A percentile compares a stretch with the other conserved stretches of the same genome.
phyloP scores from a whole-genome alignment of 225 moss, liverwort and hornwort species.

The Climacium dendroides region DNA sequence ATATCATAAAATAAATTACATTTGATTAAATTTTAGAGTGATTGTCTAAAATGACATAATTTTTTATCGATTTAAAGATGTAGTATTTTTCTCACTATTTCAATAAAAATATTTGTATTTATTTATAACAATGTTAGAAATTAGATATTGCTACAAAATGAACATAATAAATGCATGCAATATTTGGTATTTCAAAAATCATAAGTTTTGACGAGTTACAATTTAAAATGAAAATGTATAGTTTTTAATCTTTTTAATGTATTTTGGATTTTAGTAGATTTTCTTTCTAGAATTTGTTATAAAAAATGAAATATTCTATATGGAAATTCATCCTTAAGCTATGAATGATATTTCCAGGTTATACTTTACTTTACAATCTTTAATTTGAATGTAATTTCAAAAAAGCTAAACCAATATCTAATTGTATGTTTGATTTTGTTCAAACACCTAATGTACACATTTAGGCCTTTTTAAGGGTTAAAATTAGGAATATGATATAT shows the following conservation, averaged over 20 bases:
- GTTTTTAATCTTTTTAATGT: no score
- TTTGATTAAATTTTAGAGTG: no score
- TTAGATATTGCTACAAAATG: not conserved
- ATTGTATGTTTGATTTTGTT: no score
- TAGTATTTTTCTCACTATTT: not conserved
- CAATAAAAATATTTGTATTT: not conserved
- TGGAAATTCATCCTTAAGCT: not conserved
- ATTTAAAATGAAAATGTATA: not conserved
- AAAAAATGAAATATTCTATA: not conserved
- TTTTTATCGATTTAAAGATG: not conserved
- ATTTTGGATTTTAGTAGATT: not conserved
- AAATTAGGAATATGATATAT: not conserved
- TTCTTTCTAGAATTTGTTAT: not conserved
- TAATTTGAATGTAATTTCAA: not conserved
- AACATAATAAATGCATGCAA: not conserved
- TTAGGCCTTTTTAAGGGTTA: not conserved
- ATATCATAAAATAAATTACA: no score
- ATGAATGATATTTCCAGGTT: not conserved
- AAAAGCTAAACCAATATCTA: not conserved
- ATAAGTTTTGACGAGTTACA: not conserved
- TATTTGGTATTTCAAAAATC: not conserved
- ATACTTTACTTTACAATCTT: not conserved
- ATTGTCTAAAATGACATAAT: not conserved
- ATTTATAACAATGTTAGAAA: not conserved
- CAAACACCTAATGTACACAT: no score